These are phyloP conservation scores for Bonnemaisonia californica DNA, from an alignment of 31 red algal genomes.

Conservation along the genomic window DNA sequence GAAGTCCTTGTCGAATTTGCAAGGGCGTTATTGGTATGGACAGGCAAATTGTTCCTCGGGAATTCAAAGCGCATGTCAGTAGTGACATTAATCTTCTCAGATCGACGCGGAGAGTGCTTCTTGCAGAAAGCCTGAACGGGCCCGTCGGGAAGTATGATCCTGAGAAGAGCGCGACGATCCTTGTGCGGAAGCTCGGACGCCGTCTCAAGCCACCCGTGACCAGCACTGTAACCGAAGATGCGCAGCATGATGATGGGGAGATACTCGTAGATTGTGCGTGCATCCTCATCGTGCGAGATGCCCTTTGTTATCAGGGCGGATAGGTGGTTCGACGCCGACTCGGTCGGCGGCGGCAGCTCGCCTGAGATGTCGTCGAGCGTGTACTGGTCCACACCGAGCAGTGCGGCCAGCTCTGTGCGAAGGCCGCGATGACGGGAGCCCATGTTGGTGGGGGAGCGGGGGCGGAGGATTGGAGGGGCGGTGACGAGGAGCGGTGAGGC, in stretches of 20 bases:
- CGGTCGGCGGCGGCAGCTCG: constrained; percentile 38
- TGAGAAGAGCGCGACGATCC: constrained; percentile 57
- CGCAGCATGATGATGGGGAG: constrained; percentile 54
- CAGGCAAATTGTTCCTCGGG: constrained; percentile 35
- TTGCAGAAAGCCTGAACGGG: constrained; percentile 63
- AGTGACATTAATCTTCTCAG: constrained; percentile 1
- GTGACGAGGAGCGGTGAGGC: background rate
- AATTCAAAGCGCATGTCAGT: constrained; percentile 71
- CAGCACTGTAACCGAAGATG: constrained; percentile 56
- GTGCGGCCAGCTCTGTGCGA: constrained; percentile 49
- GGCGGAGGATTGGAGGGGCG: background rate
- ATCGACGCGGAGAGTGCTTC: constrained; percentile 14
- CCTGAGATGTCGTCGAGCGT: constrained; percentile 18
- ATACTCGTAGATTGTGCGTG: constrained; percentile 46
- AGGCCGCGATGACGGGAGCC: constrained; percentile 39
- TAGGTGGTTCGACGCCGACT: constrained; percentile 41
- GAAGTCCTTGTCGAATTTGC: background rate
- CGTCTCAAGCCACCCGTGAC: constrained; percentile 71
- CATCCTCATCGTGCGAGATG: constrained; percentile 37
- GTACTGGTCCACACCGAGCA: constrained; percentile 55
- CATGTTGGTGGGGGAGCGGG: constrained; percentile 15
- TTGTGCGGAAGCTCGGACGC: constrained; percentile 26
- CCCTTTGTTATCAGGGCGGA: constrained; percentile 29
- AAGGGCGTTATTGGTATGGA: constrained; percentile 9
- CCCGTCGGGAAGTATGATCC: constrained; percentile 54